phyloP scores from a whole-genome alignment of 495 filamentous ascomycete species.

The Neurospora sp. region DNA sequence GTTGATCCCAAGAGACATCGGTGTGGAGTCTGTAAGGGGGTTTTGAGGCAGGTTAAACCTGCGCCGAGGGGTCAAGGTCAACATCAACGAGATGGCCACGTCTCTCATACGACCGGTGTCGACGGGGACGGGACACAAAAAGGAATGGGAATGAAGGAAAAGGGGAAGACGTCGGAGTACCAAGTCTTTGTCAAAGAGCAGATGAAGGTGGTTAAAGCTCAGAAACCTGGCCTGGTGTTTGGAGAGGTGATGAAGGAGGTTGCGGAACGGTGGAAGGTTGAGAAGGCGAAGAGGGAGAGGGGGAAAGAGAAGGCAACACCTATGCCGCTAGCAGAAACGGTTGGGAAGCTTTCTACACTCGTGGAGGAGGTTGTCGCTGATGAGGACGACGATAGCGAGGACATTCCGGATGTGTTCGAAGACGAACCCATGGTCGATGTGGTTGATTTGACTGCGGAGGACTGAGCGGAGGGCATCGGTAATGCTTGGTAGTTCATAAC shows the following conservation, averaged over 20 bases:
- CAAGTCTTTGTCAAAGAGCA: slow-evolving; percentile 58
- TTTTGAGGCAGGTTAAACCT: slow-evolving; percentile 70
- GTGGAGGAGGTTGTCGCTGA: slow-evolving; percentile 1
- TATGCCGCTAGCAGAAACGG: background rate
- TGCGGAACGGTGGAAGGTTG: slow-evolving; percentile 35
- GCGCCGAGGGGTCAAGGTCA: slow-evolving; percentile 40
- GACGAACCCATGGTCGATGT: slow-evolving; percentile 14
- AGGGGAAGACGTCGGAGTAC: slow-evolving; percentile 27
- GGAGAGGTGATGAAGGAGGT: slow-evolving; percentile 57
- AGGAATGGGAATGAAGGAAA: no score
- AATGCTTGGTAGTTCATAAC: background rate
- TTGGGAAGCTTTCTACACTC: background rate
- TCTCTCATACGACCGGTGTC: no score
- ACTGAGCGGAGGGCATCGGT: background rate
- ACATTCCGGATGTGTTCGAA: slow-evolving; percentile 3
- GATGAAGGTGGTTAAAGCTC: slow-evolving; percentile 44
- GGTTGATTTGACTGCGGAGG: slow-evolving; percentile 1
- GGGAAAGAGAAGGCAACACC: background rate
- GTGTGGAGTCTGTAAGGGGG: slow-evolving; percentile 62
- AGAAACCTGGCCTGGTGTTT: slow-evolving; percentile 42
- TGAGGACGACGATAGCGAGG: background rate
- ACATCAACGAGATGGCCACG: background rate
- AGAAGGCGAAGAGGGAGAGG: slow-evolving; percentile 8
- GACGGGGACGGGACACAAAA: no score
- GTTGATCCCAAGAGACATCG: slow-evolving; percentile 54